Base-by-base conservation (phyloP, 1,139 yeast genomes). In the Yamadazyma atlantica region DNA sequence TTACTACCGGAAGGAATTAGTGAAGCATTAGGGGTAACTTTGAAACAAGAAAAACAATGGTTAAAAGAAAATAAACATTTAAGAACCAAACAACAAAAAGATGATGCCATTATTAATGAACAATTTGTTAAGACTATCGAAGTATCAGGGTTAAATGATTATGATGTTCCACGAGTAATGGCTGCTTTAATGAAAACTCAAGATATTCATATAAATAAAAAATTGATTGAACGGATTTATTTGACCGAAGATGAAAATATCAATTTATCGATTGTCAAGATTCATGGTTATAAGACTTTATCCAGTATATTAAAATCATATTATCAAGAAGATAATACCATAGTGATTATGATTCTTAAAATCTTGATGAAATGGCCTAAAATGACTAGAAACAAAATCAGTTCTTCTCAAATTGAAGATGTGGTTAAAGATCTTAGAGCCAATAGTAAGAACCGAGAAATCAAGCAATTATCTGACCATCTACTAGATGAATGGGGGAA, bases 241-340 rank as follows among this genome's bases (percentile, higher is more conserved):
- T 57, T 72, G 28, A 78, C 92, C 5, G 64, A 66, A 19, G 83
- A 82, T 43, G 64, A 68, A 3, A 62, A 61, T n/a, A 66, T 85
- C 21, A 79, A 83, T 39, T 62, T 73, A 10, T 73, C 76, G 28
- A 78, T 89, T 38, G 79, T 88, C 53, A 73, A 83, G 44, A 71
- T 88, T 54, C 98, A 90, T 57, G 98, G 98, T 6, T 86, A 89
- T 60, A 85, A 84, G 52, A 82, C 95, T 10, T 69, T 90, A 39
- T 77, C 85, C 12, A 75, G 80, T 15, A 62, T 86, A 9, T 57
- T 87, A 34, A 69, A 75, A 39, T 69, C 66, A 12, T 54, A 68
- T 30, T 45, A 58, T 29, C 58, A 44, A 41, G 57, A 43, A 13
- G 62, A 60, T 31, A 75, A 71, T 35, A 64, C 58, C 0, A 54